Conservation (phyloP, 768 basidiomycete genomes). For the Royoungia palumana region DNA sequence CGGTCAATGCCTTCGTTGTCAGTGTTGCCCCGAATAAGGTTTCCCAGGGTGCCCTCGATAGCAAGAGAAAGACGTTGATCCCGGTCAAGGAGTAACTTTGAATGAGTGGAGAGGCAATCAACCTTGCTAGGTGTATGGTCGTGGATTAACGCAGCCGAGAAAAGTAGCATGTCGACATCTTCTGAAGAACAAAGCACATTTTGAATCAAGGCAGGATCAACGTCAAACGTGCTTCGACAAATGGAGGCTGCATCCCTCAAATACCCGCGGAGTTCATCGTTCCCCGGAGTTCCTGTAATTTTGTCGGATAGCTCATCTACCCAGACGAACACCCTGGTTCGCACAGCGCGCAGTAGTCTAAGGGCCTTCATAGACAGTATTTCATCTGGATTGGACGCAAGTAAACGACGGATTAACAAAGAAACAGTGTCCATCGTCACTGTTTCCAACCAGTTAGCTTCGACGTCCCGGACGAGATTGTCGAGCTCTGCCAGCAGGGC, state of each 20-base stretch:
- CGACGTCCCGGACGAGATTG: conserved; percentile 30
- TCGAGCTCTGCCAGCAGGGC: conserved; percentile 35
- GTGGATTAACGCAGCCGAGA: conserved; percentile 32
- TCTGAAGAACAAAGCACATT: conserved; percentile 19
- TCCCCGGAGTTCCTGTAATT: conserved; percentile 6
- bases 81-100: conserved; percentile 26
- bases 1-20: conserved; percentile 25
- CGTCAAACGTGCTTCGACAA: conserved; percentile 32
- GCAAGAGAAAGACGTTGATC: conserved; percentile 32
- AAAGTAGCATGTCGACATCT: conserved; percentile 30
- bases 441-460: conserved; percentile 40
- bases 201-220: background rate
- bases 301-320: conserved; percentile 29
- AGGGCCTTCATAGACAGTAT: conserved; percentile 18
- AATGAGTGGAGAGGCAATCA: background rate
- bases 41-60: conserved; percentile 22
- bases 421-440: conserved; percentile 31
- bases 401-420: conserved; percentile 34
- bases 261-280: conserved; percentile 2
- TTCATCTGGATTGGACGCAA: conserved; percentile 21
- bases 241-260: conserved; percentile 20
- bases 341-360: conserved; percentile 28
- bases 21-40: conserved; percentile 4
- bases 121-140: conserved; percentile 27
- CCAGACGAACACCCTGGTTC: conserved; percentile 36